Evolutionary conservation across 2,329 filamentous ascomycete species (phyloP).

Genomic region (Byssoonygena ceratinophila): DNA sequence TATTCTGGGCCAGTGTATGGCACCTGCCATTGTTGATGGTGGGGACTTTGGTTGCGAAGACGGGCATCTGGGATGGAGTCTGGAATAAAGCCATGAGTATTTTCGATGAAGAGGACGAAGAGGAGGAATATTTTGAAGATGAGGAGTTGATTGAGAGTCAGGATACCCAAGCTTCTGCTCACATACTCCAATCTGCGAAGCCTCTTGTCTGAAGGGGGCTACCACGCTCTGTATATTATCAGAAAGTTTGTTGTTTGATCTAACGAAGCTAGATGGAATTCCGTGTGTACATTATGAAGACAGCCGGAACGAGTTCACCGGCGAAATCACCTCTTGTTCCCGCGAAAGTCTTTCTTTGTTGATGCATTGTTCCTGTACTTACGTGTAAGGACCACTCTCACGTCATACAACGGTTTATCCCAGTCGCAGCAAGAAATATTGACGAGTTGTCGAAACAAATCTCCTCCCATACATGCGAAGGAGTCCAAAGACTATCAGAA

Average conservation of each 20-base stretch:
- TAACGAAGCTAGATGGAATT: not conserved
- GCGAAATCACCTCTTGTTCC: not conserved
- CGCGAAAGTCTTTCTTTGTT: not conserved
- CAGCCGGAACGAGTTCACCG: not conserved
- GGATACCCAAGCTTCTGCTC: not conserved
- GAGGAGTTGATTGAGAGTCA: slow-evolving; percentile 3
- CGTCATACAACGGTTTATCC: not conserved
- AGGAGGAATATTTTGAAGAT: slow-evolving; percentile 27
- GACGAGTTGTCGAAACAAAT: not conserved
- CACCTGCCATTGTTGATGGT: slow-evolving; percentile 84
- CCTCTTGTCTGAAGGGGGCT: not conserved
- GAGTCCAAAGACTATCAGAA: too few relatives aligned
- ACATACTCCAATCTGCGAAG: not conserved
- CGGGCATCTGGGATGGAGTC: slow-evolving; percentile 77
- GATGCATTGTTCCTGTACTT: not conserved
- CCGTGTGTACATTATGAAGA: not conserved
- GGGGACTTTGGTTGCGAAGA: slow-evolving; percentile 83
- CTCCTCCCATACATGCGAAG: too few relatives aligned
- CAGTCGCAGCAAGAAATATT: not conserved
- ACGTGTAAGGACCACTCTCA: not conserved
- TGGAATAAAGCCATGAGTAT: slow-evolving; percentile 57
- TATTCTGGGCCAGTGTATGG: slow-evolving; percentile 99
- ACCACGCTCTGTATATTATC: not conserved
- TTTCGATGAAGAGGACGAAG: slow-evolving; percentile 46
- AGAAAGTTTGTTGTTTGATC: not conserved